Evolutionary conservation across 106 monocot species (phyloP).

Genomic region (Dioscorea zingiberensis): DNA sequence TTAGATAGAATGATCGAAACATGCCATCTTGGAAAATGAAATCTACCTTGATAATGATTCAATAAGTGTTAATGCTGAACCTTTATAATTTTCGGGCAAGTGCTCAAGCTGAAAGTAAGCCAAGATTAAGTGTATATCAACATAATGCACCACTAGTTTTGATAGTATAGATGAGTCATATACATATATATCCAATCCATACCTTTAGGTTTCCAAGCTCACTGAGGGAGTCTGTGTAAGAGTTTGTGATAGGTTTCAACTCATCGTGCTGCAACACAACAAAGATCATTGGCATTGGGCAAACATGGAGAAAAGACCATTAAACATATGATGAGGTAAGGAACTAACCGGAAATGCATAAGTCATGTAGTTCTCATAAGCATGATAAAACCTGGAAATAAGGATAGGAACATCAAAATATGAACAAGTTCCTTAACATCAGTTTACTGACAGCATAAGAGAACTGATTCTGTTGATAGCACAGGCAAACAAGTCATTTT

Average conservation of each 20-base stretch:
- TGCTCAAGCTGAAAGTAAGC: slow-evolving; percentile 66
- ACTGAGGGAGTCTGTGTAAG: slow-evolving; percentile 82
- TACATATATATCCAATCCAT: neutral
- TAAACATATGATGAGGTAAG: neutral
- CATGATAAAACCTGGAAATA: slow-evolving; percentile 93
- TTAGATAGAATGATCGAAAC: too few species aligned
- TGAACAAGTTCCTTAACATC: too few species aligned
- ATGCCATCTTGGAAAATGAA: too few species aligned
- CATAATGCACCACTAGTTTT: too few species aligned
- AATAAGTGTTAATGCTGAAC: slow-evolving; percentile 76
- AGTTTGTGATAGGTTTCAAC: slow-evolving; percentile 71
- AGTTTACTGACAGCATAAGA: too few species aligned
- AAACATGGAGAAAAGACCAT: neutral
- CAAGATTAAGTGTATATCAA: too few species aligned
- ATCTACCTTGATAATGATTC: slow-evolving; percentile 90
- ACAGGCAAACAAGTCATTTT: too few species aligned
- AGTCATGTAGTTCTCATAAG: slow-evolving; percentile 88
- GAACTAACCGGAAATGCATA: slow-evolving; percentile 89
- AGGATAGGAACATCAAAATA: slow-evolving; percentile 1
- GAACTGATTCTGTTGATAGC: too few species aligned
- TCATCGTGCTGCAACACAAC: slow-evolving; percentile 80
- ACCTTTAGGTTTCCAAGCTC: slow-evolving; percentile 96
- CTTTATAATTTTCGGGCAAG: slow-evolving; percentile 71
- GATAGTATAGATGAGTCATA: too few species aligned
- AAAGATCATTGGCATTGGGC: neutral